A percentile compares a stretch with the other conserved stretches of the same genome.
These are phyloP conservation scores for Trichaptum fuscoviolaceum DNA, from an alignment of 768 basidiomycete species.

Conservation along the genomic window DNA sequence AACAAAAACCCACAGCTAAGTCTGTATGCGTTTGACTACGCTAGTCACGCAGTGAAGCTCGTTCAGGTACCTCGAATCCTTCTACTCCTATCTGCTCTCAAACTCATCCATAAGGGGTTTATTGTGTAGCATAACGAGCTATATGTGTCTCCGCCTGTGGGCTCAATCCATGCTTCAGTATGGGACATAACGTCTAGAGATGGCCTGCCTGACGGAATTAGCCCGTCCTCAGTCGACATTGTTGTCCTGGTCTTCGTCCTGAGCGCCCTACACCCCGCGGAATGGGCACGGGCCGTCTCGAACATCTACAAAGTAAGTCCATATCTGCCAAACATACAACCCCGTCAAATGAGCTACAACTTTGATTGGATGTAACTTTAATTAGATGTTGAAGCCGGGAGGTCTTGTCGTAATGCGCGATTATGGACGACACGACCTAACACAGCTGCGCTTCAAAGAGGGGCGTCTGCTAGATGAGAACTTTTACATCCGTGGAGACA, in stretches of 20 bases:
- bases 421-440: slow-evolving; percentile 92
- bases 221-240: slow-evolving; percentile 74
- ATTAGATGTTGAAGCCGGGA: slow-evolving; percentile 84
- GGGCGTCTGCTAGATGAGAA: slow-evolving; percentile 87
- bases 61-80: slow-evolving; percentile 56
- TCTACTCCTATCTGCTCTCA: background rate
- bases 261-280: slow-evolving; percentile 87
- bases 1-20: slow-evolving; percentile 77
- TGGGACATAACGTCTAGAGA: slow-evolving; percentile 81
- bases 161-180: slow-evolving; percentile 71
- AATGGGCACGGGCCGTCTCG: slow-evolving; percentile 79
- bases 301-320: slow-evolving; percentile 69
- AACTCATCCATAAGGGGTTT: background rate
- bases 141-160: slow-evolving; percentile 61
- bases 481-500: slow-evolving; percentile 95
- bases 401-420: slow-evolving; percentile 85
- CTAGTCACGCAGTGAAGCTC: slow-evolving; percentile 80
- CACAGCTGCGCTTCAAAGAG: slow-evolving; percentile 89
- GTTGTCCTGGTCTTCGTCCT: slow-evolving; percentile 91
- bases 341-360: background rate
- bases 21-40: slow-evolving; percentile 87
- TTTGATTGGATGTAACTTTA: too few relatives aligned
- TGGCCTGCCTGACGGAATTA: slow-evolving; percentile 57
- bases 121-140: slow-evolving; percentile 57
- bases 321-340: background rate